These are phyloP conservation scores for Amyloporia xantha DNA, from an alignment of 768 basidiomycete species.

Conservation along the genomic window DNA sequence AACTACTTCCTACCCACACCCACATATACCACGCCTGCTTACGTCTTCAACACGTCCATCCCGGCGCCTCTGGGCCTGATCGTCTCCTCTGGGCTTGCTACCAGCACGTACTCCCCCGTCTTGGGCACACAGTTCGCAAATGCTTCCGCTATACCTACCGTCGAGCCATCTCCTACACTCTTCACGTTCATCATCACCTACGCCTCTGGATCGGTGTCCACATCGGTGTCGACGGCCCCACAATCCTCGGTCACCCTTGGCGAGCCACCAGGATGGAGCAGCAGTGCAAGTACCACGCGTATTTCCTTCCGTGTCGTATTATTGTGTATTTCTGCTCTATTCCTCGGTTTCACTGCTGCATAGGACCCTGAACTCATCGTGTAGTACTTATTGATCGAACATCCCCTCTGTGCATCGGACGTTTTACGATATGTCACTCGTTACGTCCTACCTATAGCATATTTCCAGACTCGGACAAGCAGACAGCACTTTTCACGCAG, in stretches of 20 bases:
- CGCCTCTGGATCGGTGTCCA: slow-evolving; percentile 45
- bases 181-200: slow-evolving; percentile 55
- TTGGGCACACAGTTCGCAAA: slow-evolving; percentile 38
- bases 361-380: neutral
- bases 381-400: neutral
- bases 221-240: slow-evolving; percentile 43
- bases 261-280: slow-evolving; percentile 52
- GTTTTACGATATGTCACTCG: neutral
- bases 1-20: slow-evolving; percentile 67
- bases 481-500: neutral
- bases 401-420: neutral
- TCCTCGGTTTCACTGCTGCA: neutral
- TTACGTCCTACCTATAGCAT: slow-evolving; percentile 2
- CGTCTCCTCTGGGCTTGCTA: slow-evolving; percentile 56
- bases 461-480: neutral
- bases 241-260: slow-evolving; percentile 51
- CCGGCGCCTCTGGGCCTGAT: slow-evolving; percentile 47
- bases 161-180: slow-evolving; percentile 43
- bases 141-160: slow-evolving; percentile 49
- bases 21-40: slow-evolving; percentile 49
- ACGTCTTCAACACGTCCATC: slow-evolving; percentile 65
- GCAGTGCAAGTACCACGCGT: neutral
- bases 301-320: neutral
- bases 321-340: neutral
- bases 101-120: slow-evolving; percentile 63